These are phyloP conservation scores for Rubroshorea leprosula DNA, from an alignment of 345 rosid genomes.

Conservation along the genomic window DNA sequence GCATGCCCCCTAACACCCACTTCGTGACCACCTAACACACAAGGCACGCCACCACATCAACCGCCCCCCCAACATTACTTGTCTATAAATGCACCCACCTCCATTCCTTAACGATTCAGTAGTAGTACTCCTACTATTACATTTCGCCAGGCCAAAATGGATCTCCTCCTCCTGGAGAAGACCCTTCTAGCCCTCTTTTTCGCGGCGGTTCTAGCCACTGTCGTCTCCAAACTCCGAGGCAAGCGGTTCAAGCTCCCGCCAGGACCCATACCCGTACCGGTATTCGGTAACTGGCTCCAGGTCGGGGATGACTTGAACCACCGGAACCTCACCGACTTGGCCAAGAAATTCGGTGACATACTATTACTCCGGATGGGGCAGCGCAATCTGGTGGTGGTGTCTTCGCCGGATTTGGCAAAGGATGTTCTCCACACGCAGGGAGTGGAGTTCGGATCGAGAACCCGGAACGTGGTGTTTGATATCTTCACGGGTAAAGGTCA, in stretches of 20 bases:
- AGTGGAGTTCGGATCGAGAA: conserved; percentile 89
- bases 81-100: too few relatives aligned
- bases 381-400: conserved; percentile 82
- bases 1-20: too few relatives aligned
- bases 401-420: conserved; percentile 79
- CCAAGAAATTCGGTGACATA: conserved; percentile 75
- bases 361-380: conserved; percentile 94
- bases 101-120: too few relatives aligned
- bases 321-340: conserved; percentile 72
- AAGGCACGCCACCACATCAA: too few relatives aligned
- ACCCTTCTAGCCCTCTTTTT: conserved; percentile 61
- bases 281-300: conserved; percentile 99
- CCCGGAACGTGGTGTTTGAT: conserved; percentile 90
- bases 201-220: conserved; percentile 56
- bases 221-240: conserved; percentile 78
- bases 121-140: too few relatives aligned
- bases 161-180: conserved; percentile 79
- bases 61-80: too few relatives aligned
- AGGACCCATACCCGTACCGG: conserved; percentile 85
- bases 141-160: too few relatives aligned
- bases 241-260: conserved; percentile 87
- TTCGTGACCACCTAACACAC: too few relatives aligned
- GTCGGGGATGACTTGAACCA: conserved; percentile 97
- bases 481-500: conserved; percentile 97
- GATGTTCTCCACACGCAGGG: conserved; percentile 91